These are phyloP conservation scores for Dendrobium catenatum DNA, from an alignment of 106 monocot genomes.

Conservation along the genomic window DNA sequence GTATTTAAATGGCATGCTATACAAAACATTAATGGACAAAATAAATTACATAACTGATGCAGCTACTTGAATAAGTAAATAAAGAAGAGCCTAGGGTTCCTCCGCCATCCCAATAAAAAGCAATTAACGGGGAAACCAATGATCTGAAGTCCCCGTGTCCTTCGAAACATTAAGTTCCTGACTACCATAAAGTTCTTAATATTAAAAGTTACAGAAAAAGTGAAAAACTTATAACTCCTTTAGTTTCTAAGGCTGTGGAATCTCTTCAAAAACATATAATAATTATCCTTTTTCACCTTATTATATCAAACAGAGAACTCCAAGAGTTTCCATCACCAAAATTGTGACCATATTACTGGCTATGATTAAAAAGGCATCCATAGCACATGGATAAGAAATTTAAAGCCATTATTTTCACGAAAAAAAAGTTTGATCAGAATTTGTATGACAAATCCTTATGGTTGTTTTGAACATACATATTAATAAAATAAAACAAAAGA, in stretches of 20 bases:
- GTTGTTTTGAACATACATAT: neutral
- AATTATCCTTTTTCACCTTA: neutral
- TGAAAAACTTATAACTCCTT: neutral
- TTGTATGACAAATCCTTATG: neutral
- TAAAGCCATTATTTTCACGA: neutral
- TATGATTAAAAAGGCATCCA: neutral
- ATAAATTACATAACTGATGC: too few relatives aligned
- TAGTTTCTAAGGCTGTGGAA: neutral
- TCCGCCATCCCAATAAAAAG: neutral
- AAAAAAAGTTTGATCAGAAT: neutral
- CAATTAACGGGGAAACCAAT: neutral
- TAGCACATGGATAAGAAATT: neutral
- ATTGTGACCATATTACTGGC: neutral
- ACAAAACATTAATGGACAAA: conserved; percentile 14
- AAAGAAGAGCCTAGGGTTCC: neutral
- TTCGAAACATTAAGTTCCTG: neutral
- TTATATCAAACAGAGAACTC: neutral
- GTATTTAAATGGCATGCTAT: too few relatives aligned
- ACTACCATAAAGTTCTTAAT: neutral
- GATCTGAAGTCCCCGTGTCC: neutral
- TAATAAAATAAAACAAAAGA: conserved; percentile 4
- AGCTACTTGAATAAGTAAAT: neutral
- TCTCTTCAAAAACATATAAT: neutral
- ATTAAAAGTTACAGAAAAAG: neutral
- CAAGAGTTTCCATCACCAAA: neutral